Conservation (phyloP, 345 rosid species). For the Clarkia xantiana region DNA sequence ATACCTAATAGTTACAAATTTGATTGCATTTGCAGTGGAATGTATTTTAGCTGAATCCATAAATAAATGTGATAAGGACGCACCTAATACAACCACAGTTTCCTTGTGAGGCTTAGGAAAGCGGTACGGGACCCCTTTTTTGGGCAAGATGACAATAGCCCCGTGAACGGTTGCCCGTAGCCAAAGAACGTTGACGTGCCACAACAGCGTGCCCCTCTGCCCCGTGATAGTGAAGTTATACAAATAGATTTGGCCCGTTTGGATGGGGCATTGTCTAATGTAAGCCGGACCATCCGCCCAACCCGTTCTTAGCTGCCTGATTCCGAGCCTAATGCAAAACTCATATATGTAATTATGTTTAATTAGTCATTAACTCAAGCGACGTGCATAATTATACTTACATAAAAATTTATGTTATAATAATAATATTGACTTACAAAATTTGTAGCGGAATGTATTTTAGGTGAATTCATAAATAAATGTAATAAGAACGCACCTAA, state of each 20-base stretch:
- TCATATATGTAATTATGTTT: too few relatives aligned
- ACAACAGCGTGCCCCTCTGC: constrained; percentile 76
- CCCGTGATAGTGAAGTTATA: constrained; percentile 84
- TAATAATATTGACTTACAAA: too few relatives aligned
- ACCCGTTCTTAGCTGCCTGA: constrained; percentile 61
- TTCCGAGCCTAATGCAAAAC: constrained; percentile 50
- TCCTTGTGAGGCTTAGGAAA: constrained; percentile 75
- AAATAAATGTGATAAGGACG: background rate
- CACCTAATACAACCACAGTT: constrained; percentile 47
- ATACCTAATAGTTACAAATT: too few relatives aligned
- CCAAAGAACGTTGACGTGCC: constrained; percentile 97
- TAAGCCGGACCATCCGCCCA: constrained; percentile 98
- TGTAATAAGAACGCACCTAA: constrained; percentile 20
- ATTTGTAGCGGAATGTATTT: too few relatives aligned
- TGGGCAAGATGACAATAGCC: constrained; percentile 66
- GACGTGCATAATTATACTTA: too few relatives aligned
- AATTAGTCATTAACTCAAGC: too few relatives aligned
- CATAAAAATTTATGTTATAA: too few relatives aligned
- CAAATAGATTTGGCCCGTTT: constrained; percentile 46
- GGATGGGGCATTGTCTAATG: constrained; percentile 88
- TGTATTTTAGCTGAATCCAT: too few relatives aligned
- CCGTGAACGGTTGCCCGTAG: constrained; percentile 80
- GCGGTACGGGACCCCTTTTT: constrained; percentile 75
- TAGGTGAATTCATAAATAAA: too few relatives aligned
- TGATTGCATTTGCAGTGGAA: too few relatives aligned